Evolutionary conservation across 208 protist genomes (phyloP), one percentile per base, ranked within the genome.

Genomic region (Leishmania guyanensis): DNA sequence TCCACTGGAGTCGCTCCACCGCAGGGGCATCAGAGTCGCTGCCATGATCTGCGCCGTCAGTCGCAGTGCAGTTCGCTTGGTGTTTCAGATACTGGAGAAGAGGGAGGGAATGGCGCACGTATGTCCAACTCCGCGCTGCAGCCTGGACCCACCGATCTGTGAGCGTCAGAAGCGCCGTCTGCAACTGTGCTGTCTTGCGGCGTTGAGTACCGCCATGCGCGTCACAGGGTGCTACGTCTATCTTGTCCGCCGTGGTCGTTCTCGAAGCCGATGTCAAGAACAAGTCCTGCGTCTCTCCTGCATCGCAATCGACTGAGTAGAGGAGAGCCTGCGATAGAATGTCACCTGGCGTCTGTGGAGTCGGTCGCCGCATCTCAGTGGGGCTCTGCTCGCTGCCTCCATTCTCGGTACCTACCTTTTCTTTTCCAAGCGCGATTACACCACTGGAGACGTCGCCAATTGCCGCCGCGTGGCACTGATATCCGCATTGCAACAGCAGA

Each of bases 261-360:
- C 20, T 48, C n/a, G 51, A 60, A 5, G 51, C 29, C 22, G 51
- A 33, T n/a, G 72, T 17, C 16, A 33, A 33, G 9, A 33, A 70
- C 12, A 58, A 20, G 53, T 62, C 5, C 6, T 16, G 72, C 51
- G 29, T 12, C 51, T 60, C 51, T n/a, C 16, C 72, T 46, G 58
- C 68, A 0, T 60, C 43, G 17, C 78, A n/a, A 9, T 77, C 76
- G 5, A 70, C 68, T 62, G 87, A 82, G 80, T 89, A 92, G 56
- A 92, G 86, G 17, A 92, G 81, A 0, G 89, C 29, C 22, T 85
- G 84, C 0, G 84, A 78, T 6, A 90, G 80, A 66, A 92, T 81
- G 64, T 92, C 89, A 9, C 81, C 89, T 9, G 89, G 89, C 0
- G 86, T 92, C 29, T 69, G 74, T 29, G 87, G 85, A 4, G 80